These are phyloP conservation scores for Psilocybe sp. DNA, from an alignment of 768 basidiomycete genomes.

Conservation along the genomic window DNA sequence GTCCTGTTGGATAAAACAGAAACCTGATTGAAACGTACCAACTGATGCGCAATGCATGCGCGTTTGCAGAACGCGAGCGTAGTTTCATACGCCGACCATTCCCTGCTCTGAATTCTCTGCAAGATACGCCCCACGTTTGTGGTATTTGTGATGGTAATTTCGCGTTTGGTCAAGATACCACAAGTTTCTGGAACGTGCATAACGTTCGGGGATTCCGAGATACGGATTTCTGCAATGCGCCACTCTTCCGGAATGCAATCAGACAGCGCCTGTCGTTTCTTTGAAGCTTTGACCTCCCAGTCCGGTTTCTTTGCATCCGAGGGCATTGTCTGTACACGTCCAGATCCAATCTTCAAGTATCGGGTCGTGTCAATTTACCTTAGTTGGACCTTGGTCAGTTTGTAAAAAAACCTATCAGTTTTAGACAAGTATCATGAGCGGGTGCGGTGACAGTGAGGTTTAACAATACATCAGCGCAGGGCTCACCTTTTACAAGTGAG, in stretches of 20 bases:
- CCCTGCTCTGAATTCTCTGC: slow-evolving; percentile 43
- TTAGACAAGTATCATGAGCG: too few species aligned
- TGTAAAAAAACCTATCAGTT: too few species aligned
- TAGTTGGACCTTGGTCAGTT: too few species aligned
- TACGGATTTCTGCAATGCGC: slow-evolving; percentile 40
- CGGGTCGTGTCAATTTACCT: too few species aligned
- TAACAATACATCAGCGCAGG: too few species aligned
- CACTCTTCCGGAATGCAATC: slow-evolving; percentile 64
- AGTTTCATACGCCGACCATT: slow-evolving; percentile 65
- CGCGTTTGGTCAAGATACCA: slow-evolving; percentile 52
- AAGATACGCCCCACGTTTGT: slow-evolving; percentile 45
- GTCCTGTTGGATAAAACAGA: not conserved
- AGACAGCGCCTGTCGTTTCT: slow-evolving; percentile 51
- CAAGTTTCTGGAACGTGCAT: slow-evolving; percentile 48
- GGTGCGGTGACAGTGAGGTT: too few species aligned
- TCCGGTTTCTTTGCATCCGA: not conserved
- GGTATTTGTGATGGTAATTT: slow-evolving; percentile 45
- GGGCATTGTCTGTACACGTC: too few species aligned
- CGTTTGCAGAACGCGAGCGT: slow-evolving; percentile 74
- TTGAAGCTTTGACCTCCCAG: slow-evolving; percentile 52
- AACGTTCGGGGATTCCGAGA: slow-evolving; percentile 46
- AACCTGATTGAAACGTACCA: slow-evolving; percentile 41
- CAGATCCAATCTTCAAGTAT: too few species aligned
- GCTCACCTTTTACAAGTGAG: too few species aligned
- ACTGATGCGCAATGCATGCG: slow-evolving; percentile 76